Evolutionary conservation across 2,329 filamentous ascomycete genomes (phyloP), one percentile per base, ranked within the genome.

Genomic region (Microdochium trichocladiopsis): DNA sequence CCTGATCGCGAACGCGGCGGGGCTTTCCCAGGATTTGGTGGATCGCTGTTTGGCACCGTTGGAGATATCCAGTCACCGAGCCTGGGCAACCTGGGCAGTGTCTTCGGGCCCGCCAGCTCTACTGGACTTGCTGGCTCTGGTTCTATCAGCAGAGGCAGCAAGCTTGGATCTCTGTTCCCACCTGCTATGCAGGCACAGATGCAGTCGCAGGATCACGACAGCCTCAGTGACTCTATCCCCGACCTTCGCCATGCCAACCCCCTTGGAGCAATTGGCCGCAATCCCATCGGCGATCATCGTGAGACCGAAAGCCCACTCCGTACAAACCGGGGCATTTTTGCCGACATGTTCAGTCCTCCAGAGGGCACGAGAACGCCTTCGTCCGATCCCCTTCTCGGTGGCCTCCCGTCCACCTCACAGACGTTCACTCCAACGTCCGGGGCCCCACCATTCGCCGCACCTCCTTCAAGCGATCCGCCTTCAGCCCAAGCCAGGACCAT

Each of bases 121-220:
- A 72, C 76, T 22, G 78, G 76, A 52, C 72, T 75, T 37, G 76
- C 75, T 53, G 77, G 76, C 52, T 72, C 83, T 6, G 85, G 86
- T 50, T 86, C 86, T 50, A 81, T 88, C 47, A 83, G 88, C 28
- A 84, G 90, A 36, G 79, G 83, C 4, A 94, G 88, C 73, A 95
- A 92, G 69, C 76, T 96, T 37, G 88, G 88, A 2, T 92, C 90
- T 1, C 74, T 99, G 23, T 96, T 99, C 63, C 92, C 93, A 9
- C 74, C 84, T 1, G 86, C 87, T 4, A 92, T 95, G 88, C 92
- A 96, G 70, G 88, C 91, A 33, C 90, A 95, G 67, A 92, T 95
- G 87, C 88, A 91, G 54, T 72, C 72, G 2, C 79, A 84, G 25
- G 87, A 93, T 12, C 86, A 87, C 45, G 79, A 82, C 24, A 76